Conservation (phyloP, 2,329 filamentous ascomycete genomes). For the Pseudogymnoascus sp. region DNA sequence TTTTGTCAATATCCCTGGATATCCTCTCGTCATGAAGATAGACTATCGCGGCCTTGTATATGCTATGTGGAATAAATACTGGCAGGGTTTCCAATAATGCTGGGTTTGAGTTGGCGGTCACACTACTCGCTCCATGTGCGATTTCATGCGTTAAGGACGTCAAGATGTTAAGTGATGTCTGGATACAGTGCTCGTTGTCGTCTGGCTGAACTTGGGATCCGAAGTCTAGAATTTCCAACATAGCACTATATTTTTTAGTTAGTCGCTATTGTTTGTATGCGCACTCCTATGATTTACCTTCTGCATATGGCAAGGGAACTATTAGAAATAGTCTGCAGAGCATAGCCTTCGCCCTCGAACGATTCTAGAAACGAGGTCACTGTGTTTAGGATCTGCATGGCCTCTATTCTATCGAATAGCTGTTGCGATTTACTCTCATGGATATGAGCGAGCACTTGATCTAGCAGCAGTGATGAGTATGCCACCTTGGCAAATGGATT, state of each 20-base stretch:
- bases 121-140: neutral
- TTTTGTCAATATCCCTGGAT: neutral
- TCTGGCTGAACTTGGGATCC: neutral
- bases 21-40: neutral
- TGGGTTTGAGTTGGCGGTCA: neutral
- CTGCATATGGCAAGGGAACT: neutral
- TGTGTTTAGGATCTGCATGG: neutral
- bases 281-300: neutral
- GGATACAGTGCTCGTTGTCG: neutral
- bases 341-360: neutral
- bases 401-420: neutral
- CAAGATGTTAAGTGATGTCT: neutral
- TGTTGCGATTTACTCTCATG: neutral
- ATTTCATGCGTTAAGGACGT: neutral
- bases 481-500: neutral
- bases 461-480: neutral
- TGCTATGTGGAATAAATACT: neutral
- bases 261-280: neutral
- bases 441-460: neutral
- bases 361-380: neutral
- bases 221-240: neutral
- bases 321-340: neutral
- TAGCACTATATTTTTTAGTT: neutral
- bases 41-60: neutral
- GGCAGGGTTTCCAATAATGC: neutral